Conservation (phyloP, 805 yeast species). For the Candida railenensis region DNA sequence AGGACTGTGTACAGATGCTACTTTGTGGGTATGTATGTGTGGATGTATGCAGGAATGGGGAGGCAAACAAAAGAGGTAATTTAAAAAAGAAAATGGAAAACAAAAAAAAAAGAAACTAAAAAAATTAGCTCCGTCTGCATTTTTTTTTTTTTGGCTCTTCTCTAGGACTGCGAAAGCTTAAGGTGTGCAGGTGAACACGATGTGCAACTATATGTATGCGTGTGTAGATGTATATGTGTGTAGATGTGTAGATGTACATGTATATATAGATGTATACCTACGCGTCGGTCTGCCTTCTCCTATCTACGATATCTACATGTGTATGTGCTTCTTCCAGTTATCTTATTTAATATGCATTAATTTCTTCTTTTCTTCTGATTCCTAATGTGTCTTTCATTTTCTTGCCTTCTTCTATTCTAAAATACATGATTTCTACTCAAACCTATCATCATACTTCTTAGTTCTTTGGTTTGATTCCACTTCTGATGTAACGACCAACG, state of each 20-base stretch:
- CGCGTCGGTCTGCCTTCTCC: not conserved
- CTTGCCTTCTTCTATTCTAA: not conserved
- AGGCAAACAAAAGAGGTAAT: not conserved
- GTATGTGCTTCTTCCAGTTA: not conserved
- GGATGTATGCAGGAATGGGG: not conserved
- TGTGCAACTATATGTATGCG: too few species aligned
- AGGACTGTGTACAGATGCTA: not conserved
- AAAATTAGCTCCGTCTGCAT: too few species aligned
- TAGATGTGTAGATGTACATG: too few species aligned
- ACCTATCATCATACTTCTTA: conserved; percentile 13
- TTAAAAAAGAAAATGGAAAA: too few species aligned
- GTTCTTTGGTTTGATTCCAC: conserved; percentile 55
- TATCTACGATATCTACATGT: not conserved
- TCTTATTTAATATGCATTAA: not conserved
- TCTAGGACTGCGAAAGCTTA: too few species aligned
- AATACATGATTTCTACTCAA: conserved; percentile 2
- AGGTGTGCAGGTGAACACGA: too few species aligned
- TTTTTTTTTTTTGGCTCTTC: too few species aligned
- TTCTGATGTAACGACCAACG: conserved; percentile 94
- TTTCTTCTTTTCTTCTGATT: not conserved
- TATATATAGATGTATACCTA: too few species aligned
- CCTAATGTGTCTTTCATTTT: not conserved
- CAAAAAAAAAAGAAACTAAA: too few species aligned
- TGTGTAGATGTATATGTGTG: too few species aligned
- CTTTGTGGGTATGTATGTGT: too few species aligned